Evolutionary conservation across 2,329 filamentous ascomycete species (phyloP).

Genomic region (Orbilia javanica): DNA sequence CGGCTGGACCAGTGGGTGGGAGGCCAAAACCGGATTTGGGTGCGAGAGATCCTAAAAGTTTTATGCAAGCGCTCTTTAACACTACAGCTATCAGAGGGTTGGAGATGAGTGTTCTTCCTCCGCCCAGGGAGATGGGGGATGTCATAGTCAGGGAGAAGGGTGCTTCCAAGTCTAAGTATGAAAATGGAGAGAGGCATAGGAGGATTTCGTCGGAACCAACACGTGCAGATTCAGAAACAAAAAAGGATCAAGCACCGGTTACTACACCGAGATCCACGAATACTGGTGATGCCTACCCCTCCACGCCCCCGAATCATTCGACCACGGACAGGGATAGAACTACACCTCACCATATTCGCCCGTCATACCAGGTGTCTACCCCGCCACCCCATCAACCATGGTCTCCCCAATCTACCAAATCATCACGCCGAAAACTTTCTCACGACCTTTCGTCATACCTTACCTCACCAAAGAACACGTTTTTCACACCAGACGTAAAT

Average conservation of each 20-base stretch:
- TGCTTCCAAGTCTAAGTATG: background rate
- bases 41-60: conserved; percentile 72
- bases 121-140: conserved; percentile 35
- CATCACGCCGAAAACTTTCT: conserved; percentile 46
- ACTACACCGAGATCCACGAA: background rate
- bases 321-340: conserved; percentile 28
- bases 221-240: conserved; percentile 2
- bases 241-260: conserved; percentile 7
- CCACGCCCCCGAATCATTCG: conserved; percentile 21
- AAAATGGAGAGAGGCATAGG: background rate
- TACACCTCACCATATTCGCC: conserved; percentile 20
- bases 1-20: conserved; percentile 30
- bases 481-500: conserved; percentile 54
- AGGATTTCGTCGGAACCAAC: conserved; percentile 14
- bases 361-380: conserved; percentile 33
- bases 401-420: conserved; percentile 39
- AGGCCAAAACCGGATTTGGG: conserved; percentile 60
- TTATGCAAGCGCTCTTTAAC: conserved; percentile 74
- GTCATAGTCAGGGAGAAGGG: background rate
- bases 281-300: background rate
- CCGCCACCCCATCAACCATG: conserved; percentile 37
- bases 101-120: conserved; percentile 71
- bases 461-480: conserved; percentile 61
- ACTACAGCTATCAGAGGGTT: conserved; percentile 78
- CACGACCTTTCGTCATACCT: conserved; percentile 58